Base-by-base conservation (phyloP, 2,329 filamentous ascomycete species). In the Epichloe glyceriae region DNA sequence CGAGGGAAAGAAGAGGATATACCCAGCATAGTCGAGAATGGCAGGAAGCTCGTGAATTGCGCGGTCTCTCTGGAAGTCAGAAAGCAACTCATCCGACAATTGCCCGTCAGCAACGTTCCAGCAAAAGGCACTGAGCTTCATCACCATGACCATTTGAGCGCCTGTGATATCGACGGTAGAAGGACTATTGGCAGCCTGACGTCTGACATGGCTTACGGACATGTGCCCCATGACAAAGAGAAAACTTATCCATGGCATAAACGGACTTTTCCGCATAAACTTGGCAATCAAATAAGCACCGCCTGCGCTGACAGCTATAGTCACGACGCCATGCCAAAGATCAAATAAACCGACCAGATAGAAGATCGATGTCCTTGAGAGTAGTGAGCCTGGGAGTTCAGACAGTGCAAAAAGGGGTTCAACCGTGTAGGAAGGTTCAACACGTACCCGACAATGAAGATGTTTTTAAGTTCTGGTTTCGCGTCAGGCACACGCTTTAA, bases 201-300 rank as follows among this genome's bases (percentile, higher is more conserved):
- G 86, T 52, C 80, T 73, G 55, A 98, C 84, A 66, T 98, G 93
- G 65, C 82, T 95, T 60, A 91, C 66, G 44, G 90, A 91, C 85
- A 97, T 87, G 69, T 98, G 91, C 50, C 83, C 84, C 91, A 98
- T 97, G 52, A 95, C 73, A 63, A 95, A 96, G 47, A 88, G 74
- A 67, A 98, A 98, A 53, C 83, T 89, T 47, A 96, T 75, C 93
- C 93, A 98, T 71, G 93, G 93, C 93, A 98, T 98, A 64, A 91
- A 87, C 0, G 88, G 88, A 19, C 88, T 90, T 37, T 66, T 67
- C 57, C 88, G 79, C 43, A 97, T 73, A 64, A 83, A 90, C 57
- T 85, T 81, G 49, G 91, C 86, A 58, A 98, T 93, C 56, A 77
- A 73, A 64, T 96, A 98, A 47, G 87, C 80, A 47, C 82, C 90